Evolutionary conservation across 163 green algal genomes (phyloP), one percentile per base, ranked within the genome.

Genomic region (Prototheca wickerhamii): DNA sequence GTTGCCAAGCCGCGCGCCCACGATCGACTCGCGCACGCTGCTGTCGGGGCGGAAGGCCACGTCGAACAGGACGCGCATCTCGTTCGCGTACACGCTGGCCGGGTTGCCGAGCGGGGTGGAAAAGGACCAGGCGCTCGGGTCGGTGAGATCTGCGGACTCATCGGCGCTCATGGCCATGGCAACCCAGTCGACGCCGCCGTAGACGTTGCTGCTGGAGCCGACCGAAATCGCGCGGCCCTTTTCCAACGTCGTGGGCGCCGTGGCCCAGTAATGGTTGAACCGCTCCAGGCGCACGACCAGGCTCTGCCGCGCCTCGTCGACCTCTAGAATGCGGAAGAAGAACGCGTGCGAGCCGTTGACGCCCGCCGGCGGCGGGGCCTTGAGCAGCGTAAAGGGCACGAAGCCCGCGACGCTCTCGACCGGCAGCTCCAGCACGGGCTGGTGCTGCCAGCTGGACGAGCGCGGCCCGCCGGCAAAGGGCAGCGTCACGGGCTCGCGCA

Each of bases 181-280:
- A 33, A 71, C 58, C 63, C 64, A 76, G 53, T 76, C 69, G 7
- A 72, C 63, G 31, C 64, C 69, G 37, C 69, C 69, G 35, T 76
- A 76, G 6, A 76, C 52, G 3, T 66, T 58, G 5, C 49, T 35
- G 3, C 53, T 37, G 7, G 32, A 56, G 43, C 34, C 63, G 2
- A 62, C 40, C 52, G 4, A 3, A 0, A 69, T 21, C 1, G 10
- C 54, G 7, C 29, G 26, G 44, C 65, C 46, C 65, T 20, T 42
- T 20, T 23, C 31, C 21, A 72, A 35, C 15, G n/a, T 7, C n/a
- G 60, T 4, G 37, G 43, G 21, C 15, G 17, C 18, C 18, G 31
- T n/a, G 35, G 42, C 31, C 57, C 58, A 76, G 44, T 69, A 76
- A 29, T 64, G 26, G 58, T 67, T 76, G 69, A 72, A 76, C 28